These are phyloP conservation scores for Delitschia confertaspora DNA, from an alignment of 495 filamentous ascomycete genomes.

Conservation along the genomic window DNA sequence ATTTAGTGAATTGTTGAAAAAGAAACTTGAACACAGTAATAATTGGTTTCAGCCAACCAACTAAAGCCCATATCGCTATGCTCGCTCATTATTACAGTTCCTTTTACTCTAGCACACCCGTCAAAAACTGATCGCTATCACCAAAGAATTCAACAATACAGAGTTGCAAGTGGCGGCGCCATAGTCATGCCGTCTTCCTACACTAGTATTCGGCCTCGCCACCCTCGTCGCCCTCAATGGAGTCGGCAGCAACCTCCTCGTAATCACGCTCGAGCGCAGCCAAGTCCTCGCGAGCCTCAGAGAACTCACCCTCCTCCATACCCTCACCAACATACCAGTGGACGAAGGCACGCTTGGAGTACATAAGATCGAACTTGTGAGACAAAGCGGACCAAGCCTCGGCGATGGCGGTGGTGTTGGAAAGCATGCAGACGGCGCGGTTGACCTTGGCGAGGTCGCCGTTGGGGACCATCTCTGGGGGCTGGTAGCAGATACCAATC, in stretches of 20 bases:
- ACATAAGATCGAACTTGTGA: constrained; percentile 99
- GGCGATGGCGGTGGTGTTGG: constrained; percentile 97
- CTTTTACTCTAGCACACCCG: too few species aligned
- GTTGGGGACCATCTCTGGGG: constrained; percentile 88
- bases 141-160: constrained; percentile 20
- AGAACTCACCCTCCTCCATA: constrained; percentile 99
- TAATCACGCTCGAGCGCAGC: constrained; percentile 98
- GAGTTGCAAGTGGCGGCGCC: constrained; percentile 4
- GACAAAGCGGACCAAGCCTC: constrained; percentile 97
- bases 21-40: constrained; percentile 3
- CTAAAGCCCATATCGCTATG: not conserved
- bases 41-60: too few species aligned
- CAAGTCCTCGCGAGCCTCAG: constrained; percentile 95
- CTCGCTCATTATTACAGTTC: constrained; percentile 2
- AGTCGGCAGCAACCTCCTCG: constrained; percentile 97
- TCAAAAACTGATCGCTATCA: too few species aligned
- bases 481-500: constrained; percentile 99
- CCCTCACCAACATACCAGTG: constrained; percentile 99
- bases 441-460: constrained; percentile 94
- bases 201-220: constrained; percentile 91
- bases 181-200: not conserved
- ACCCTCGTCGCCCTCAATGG: constrained; percentile 78
- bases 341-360: constrained; percentile 99
- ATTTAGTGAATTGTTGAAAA: constrained; percentile 3
- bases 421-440: constrained; percentile 98